A percentile compares a stretch with the other conserved stretches of the same genome.
Evolutionary conservation across 768 basidiomycete species (phyloP).

Genomic region (Tephrocybe sp.): DNA sequence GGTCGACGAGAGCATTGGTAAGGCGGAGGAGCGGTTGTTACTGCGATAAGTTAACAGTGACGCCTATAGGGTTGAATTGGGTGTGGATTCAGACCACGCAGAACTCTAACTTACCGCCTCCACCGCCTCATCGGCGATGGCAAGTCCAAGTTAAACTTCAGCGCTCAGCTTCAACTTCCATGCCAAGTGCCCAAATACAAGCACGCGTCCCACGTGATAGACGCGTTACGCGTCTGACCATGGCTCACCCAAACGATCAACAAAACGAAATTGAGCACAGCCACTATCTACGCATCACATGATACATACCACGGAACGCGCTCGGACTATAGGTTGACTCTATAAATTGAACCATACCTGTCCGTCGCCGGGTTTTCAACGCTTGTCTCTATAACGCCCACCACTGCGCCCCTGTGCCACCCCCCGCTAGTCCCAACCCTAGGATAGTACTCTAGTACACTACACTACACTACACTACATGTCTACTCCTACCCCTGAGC

Average conservation of each 20-base stretch:
- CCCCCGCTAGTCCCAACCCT: constrained; percentile 8
- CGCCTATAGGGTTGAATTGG: too few species aligned
- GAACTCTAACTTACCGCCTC: too few species aligned
- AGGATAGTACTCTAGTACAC: too few species aligned
- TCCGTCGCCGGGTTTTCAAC: constrained; percentile 18
- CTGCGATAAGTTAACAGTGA: too few species aligned
- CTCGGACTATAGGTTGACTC: constrained; percentile 12
- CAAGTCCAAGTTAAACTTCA: too few species aligned
- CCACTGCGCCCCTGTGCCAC: not conserved
- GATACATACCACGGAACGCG: constrained; percentile 16
- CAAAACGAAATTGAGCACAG: constrained; percentile 40
- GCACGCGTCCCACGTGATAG: constrained; percentile 20
- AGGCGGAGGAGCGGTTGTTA: too few species aligned
- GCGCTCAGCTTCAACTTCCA: too few species aligned
- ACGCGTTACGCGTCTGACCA: constrained; percentile 16
- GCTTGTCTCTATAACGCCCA: constrained; percentile 14
- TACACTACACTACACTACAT: too few species aligned
- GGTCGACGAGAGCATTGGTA: too few species aligned
- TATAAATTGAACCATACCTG: constrained; percentile 28
- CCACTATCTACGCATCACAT: constrained; percentile 29
- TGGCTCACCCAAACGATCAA: constrained; percentile 24
- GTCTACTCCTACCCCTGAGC: constrained; percentile 24
- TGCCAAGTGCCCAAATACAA: constrained; percentile 1
- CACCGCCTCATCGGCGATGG: too few species aligned
- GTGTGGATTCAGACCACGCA: too few species aligned